Base-by-base conservation (phyloP, 345 rosid genomes). In the Pugionium dolabratum region DNA sequence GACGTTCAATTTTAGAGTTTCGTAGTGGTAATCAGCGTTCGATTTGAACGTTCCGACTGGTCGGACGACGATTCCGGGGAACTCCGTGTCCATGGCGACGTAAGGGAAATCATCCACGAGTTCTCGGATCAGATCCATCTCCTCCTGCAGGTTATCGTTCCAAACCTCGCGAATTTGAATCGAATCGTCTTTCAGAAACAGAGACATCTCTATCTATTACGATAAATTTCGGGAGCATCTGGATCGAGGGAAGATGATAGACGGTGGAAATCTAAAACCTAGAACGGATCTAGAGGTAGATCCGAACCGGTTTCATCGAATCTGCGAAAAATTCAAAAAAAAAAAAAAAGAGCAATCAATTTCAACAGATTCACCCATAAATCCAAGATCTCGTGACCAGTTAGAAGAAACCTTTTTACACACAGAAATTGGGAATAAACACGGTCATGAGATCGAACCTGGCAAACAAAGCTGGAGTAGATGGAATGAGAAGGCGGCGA, bases 31-130 rank as follows among this genome's bases (percentile, higher is more conserved):
- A 39, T 92, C 95, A 11, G 69, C 71, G 37, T 82, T 80, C 11
- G 78, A 87, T 85, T 82, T 85, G 79, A 85, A 89, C 55, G 71
- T 78, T 52, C 92, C 96, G 6, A 92, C 84, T 0, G 95, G 88
- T 7, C 96, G 78, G 25, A 87, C 62, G 2, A 81, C 91, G 36
- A 89, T 79, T 32, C 98, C 98, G 0, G 95, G 98, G 49, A 92
- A 92, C 81, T 92, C 96, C 0, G 95, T 91, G 71, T 91, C 98
- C 96, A 91, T 91, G 2, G 96, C 96, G 4, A 91, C 76, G 62
- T 76, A 89, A 28, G 88, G 90, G 76, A 67, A 87, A 49, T 79
- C 88, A 50, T 89, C 98, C 4, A 91, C 92, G 10, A 89, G 67
- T 8, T 76, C 82, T 5, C 83, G 87, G 37, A 92, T 84, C 67